Conservation (phyloP, 495 filamentous ascomycete species). For the Aspergillus cavernicola region DNA sequence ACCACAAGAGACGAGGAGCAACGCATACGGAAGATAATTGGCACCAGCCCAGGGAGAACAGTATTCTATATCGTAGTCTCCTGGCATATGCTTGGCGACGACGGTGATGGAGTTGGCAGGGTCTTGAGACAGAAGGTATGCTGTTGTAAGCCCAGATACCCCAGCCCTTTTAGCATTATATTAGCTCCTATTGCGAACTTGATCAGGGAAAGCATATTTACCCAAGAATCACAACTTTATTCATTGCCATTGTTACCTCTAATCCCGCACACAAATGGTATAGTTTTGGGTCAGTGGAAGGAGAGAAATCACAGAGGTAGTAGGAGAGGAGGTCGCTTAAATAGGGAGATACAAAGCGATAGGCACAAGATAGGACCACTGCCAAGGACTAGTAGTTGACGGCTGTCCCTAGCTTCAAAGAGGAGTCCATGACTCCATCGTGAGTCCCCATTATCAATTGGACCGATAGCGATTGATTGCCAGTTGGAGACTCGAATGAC, state of each 20-base stretch:
- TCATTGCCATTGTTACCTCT: constrained; percentile 26
- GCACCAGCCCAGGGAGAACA: constrained; percentile 94
- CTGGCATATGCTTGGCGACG: constrained; percentile 94
- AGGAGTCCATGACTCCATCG: too few relatives aligned
- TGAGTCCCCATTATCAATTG: constrained; percentile 3
- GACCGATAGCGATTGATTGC: constrained; percentile 5
- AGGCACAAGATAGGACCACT: background rate
- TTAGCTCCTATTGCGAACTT: background rate
- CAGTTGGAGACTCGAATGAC: background rate
- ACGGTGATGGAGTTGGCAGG: constrained; percentile 69
- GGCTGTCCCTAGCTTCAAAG: too few relatives aligned
- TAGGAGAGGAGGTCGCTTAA: too few relatives aligned
- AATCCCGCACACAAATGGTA: background rate
- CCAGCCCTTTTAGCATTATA: constrained; percentile 61
- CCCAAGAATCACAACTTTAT: constrained; percentile 65
- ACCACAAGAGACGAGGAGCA: background rate
- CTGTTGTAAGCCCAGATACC: constrained; percentile 88
- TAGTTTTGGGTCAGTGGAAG: background rate
- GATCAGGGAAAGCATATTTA: constrained; percentile 27
- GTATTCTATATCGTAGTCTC: constrained; percentile 97
- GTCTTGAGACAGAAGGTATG: constrained; percentile 73
- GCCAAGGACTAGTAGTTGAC: background rate
- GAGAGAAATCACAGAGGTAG: background rate
- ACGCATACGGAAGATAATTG: constrained; percentile 76
- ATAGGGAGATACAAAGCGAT: too few relatives aligned